Evolutionary conservation across 371 early-diverging fungal genomes (phyloP).

Genomic region (Mortierella sp.): DNA sequence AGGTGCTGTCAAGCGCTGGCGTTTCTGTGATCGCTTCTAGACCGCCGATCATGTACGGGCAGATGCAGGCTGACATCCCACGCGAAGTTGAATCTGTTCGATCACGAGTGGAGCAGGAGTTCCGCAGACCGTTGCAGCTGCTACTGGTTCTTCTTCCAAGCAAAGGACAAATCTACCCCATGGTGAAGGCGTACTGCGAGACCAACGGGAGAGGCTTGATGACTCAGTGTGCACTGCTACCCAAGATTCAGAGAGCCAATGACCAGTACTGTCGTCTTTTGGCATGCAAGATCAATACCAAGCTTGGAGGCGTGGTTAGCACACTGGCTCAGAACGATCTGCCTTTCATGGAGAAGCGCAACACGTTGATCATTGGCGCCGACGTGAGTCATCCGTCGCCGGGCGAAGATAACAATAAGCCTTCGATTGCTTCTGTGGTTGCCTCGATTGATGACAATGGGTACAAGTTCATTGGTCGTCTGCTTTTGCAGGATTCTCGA

Average conservation of each 20-base stretch:
- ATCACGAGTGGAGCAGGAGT: neutral
- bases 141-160: conserved; percentile 19
- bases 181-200: conserved; percentile 28
- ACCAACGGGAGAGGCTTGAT: conserved; percentile 6
- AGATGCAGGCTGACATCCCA: conserved; percentile 11
- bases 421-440: conserved; percentile 45
- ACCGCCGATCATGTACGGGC: conserved; percentile 22
- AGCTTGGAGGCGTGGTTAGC: conserved; percentile 64
- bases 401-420: conserved; percentile 44
- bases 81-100: conserved; percentile 6
- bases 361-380: conserved; percentile 69
- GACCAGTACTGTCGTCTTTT: conserved; percentile 58
- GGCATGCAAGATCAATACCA: conserved; percentile 43
- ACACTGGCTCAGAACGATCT: conserved; percentile 31
- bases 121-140: conserved; percentile 6
- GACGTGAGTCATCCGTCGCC: conserved; percentile 69
- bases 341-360: conserved; percentile 46
- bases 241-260: conserved; percentile 8
- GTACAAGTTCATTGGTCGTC: conserved; percentile 69
- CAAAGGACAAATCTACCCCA: conserved; percentile 19
- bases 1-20: conserved; percentile 8
- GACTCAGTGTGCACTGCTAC: conserved; percentile 28
- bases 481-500: conserved; percentile 71
- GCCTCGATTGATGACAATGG: conserved; percentile 71
- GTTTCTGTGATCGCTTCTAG: conserved; percentile 4